phyloP scores from a whole-genome alignment of 495 filamentous ascomycete genomes.

The Amorphotheca resinae region DNA sequence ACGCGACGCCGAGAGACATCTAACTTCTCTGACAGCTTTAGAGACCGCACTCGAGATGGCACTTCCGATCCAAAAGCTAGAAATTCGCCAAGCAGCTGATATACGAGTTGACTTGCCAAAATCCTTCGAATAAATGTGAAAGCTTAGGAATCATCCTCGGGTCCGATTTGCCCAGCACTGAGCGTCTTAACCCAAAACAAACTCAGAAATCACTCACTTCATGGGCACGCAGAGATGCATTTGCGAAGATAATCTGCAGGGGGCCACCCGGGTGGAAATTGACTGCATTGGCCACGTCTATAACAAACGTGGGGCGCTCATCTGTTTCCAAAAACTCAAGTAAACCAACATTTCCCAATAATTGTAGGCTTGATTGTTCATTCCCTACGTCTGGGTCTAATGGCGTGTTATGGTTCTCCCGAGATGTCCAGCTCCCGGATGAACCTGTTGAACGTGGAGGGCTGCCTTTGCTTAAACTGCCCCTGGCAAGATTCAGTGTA shows the following conservation, averaged over 20 bases:
- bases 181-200: background rate
- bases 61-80: too few species aligned
- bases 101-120: too few species aligned
- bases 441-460: constrained; percentile 37
- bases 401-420: constrained; percentile 24
- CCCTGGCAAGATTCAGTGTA: constrained; percentile 50
- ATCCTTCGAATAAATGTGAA: too few species aligned
- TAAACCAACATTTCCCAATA: constrained; percentile 45
- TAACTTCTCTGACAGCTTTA: too few species aligned
- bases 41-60: too few species aligned
- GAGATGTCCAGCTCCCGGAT: constrained; percentile 32
- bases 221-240: constrained; percentile 38
- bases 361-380: constrained; percentile 26
- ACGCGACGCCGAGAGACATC: too few species aligned
- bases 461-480: constrained; percentile 36
- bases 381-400: constrained; percentile 33
- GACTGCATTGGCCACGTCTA: constrained; percentile 44
- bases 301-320: constrained; percentile 52
- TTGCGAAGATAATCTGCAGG: constrained; percentile 45
- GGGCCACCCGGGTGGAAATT: constrained; percentile 36
- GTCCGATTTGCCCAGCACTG: too few species aligned
- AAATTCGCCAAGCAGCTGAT: too few species aligned
- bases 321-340: constrained; percentile 56
- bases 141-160: too few species aligned
- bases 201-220: constrained; percentile 5